Base-by-base conservation (phyloP, 495 filamentous ascomycete species). In the Talaromyces thailandensis region DNA sequence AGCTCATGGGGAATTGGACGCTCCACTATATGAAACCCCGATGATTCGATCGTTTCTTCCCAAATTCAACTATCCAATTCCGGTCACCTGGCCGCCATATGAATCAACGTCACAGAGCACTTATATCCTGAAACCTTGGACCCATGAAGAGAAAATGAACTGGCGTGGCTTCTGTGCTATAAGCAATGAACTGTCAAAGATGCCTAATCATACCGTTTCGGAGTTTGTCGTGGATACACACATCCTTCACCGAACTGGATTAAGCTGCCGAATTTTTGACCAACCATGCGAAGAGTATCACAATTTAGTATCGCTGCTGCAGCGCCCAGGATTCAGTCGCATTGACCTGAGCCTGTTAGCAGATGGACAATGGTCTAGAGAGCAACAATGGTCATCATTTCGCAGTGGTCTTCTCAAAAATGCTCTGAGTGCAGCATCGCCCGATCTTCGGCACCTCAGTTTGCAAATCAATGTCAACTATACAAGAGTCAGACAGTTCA, bases 11-110 rank as follows among this genome's bases (percentile, higher is more conserved):
- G 65, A 62, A 58, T n/a, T 69, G 6, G 70, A 68, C 45, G 18
- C 63, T 24, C 71, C 69, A 23, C 56, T 72, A 14, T 73, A 75
- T 50, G 62, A 71, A 56, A 75, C 71, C 37, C 70, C 69, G 24
- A 73, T 70, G 65, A 73, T 75, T 25, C 68, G 69, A 24, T 64
- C 62, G n/a, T 73, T 75, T 48, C 69, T 67, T 31, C 62, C 63
- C 23, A 68, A 67, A 37, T 71, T 72, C 26, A 72, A 75, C 58
- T 75, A 75, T 56, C 67, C 66, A 1, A 37, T 37, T 4, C 35
- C 35, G 12, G 0, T 14, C 35, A 37, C 35, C 35, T 37, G 69
- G 72, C 69, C 63, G 16, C 51, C 12, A 52, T 43, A 56, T 8
- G 61, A 64, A 45, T 58, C 32, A 35, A 35, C 2, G 3, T 35